Evolutionary conservation across 768 basidiomycete genomes (phyloP).

Genomic region (Pseudohyphozyma bogoriensis): DNA sequence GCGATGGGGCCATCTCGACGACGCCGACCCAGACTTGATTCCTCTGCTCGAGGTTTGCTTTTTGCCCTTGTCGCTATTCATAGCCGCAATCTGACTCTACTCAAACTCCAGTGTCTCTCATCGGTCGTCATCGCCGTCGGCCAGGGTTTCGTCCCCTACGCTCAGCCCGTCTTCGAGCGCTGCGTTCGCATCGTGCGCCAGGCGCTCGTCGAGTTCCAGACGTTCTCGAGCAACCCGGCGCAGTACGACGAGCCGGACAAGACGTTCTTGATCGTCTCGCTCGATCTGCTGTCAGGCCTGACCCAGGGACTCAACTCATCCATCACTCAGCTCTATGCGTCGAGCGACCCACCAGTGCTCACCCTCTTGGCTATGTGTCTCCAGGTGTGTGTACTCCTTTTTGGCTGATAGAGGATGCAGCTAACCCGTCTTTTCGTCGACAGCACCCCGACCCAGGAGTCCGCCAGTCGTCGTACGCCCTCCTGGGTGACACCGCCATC

Average conservation of each 20-base stretch:
- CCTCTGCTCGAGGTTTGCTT: slow-evolving; percentile 79
- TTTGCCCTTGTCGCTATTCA: background rate
- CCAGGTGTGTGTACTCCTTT: slow-evolving; percentile 43
- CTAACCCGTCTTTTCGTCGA: background rate
- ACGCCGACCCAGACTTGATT: slow-evolving; percentile 84
- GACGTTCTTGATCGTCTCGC: slow-evolving; percentile 91
- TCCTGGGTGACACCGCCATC: slow-evolving; percentile 96
- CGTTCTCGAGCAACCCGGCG: slow-evolving; percentile 69
- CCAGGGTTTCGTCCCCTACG: slow-evolving; percentile 74
- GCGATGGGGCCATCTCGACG: slow-evolving; percentile 80
- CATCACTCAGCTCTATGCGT: slow-evolving; percentile 61
- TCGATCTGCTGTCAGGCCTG: slow-evolving; percentile 91
- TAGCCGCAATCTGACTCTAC: background rate
- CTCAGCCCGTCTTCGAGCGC: slow-evolving; percentile 81
- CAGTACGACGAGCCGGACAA: slow-evolving; percentile 81
- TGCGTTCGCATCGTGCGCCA: slow-evolving; percentile 76
- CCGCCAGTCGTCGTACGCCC: slow-evolving; percentile 92
- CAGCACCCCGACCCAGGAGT: slow-evolving; percentile 88
- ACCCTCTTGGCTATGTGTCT: slow-evolving; percentile 75
- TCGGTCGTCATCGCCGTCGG: slow-evolving; percentile 97
- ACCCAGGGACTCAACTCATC: slow-evolving; percentile 81
- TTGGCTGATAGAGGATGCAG: no score
- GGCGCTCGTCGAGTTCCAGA: slow-evolving; percentile 73
- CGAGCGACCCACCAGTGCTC: slow-evolving; percentile 65
- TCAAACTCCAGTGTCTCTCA: slow-evolving; percentile 85